A percentile compares a stretch with the other conserved stretches of the same genome.
Evolutionary conservation across 805 yeast species (phyloP).

Genomic region (Hemisphaericaspora nanyangensis): DNA sequence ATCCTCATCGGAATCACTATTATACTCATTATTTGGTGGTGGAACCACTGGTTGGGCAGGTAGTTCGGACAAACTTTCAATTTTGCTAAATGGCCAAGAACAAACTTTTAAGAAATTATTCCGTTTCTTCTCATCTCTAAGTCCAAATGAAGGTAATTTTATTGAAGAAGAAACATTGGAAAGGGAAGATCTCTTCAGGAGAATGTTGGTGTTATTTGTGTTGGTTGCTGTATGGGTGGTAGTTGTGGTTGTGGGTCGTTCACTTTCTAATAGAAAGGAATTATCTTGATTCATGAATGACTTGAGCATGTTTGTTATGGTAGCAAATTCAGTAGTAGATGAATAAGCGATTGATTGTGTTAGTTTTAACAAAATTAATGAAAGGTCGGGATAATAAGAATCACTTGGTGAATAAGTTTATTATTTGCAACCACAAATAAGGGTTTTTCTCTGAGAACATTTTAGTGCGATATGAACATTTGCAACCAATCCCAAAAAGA

Average conservation of each 20-base stretch:
- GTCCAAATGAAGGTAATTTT: conserved; percentile 4
- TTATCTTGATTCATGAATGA: conserved; percentile 26
- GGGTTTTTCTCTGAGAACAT: no score
- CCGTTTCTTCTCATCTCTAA: neutral
- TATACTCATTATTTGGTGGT: neutral
- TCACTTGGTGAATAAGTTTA: no score
- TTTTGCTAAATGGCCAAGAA: conserved; percentile 7
- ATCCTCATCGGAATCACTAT: neutral
- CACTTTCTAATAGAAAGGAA: conserved; percentile 12
- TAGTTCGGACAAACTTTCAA: conserved; percentile 2
- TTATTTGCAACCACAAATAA: no score
- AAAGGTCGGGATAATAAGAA: no score
- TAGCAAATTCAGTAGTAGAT: no score
- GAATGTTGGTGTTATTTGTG: neutral
- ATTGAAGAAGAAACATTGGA: conserved; percentile 9
- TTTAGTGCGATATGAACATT: no score
- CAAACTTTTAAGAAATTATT: conserved; percentile 9
- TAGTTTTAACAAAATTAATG: no score
- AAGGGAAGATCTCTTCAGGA: neutral
- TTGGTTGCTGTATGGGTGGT: conserved; percentile 5
- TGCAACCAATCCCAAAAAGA: no score
- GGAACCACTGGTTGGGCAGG: neutral
- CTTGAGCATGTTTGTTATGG: conserved; percentile 45
- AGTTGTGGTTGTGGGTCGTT: conserved; percentile 3
- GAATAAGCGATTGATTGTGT: no score